Conservation (phyloP, 257 asterid species). For the Solanum chmielewskii region DNA sequence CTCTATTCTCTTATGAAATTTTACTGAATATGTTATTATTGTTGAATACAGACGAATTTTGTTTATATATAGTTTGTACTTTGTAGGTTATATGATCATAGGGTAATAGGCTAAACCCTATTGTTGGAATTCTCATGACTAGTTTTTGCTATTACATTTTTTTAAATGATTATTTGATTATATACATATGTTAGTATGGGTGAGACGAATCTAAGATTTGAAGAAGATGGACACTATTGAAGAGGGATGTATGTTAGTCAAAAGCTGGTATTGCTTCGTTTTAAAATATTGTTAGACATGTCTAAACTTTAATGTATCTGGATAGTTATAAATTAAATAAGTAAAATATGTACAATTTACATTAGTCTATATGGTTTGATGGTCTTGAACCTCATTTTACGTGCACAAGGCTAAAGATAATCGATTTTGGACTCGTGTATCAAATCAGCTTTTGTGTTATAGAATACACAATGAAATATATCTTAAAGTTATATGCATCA, state of each 20-base stretch:
- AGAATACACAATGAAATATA: too few species aligned
- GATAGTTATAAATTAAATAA: too few species aligned
- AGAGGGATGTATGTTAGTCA: neutral
- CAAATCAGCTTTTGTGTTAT: neutral
- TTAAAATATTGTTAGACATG: accelerated
- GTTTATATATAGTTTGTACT: neutral
- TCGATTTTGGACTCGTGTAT: neutral
- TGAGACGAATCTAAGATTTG: neutral
- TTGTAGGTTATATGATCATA: neutral
- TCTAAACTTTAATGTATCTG: neutral
- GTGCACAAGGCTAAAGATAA: neutral
- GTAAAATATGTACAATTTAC: too few species aligned
- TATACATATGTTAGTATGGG: neutral
- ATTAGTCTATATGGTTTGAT: too few species aligned
- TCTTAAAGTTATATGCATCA: too few species aligned
- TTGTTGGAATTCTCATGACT: neutral
- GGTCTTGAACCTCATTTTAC: neutral
- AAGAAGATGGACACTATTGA: accelerated
- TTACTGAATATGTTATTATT: too few species aligned
- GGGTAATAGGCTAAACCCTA: neutral
- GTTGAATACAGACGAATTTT: neutral
- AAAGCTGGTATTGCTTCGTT: neutral
- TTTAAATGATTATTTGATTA: neutral
- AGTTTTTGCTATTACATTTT: neutral
- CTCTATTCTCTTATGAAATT: accelerated